Evolutionary conservation across 2,329 filamentous ascomycete species (phyloP).

Genomic region (Exophiala calicioides): DNA sequence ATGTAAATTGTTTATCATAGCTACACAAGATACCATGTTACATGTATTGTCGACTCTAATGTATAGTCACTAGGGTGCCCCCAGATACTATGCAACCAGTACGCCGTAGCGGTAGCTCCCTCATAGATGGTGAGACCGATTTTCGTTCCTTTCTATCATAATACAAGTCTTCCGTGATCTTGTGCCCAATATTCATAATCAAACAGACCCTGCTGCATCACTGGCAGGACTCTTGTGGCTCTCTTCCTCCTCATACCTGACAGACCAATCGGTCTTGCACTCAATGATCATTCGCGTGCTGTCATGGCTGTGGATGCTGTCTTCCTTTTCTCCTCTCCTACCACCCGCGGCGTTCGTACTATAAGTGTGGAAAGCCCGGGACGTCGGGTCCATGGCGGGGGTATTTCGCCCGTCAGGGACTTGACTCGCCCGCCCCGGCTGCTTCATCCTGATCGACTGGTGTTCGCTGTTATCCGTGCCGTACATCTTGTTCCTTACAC

Average conservation of each 20-base stretch:
- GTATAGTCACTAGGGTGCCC: no score
- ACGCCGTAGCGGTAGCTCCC: no score
- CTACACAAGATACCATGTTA: no score
- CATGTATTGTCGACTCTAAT: no score
- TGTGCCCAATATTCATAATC: neutral
- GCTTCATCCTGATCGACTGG: constrained; percentile 12
- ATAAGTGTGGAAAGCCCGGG: constrained; percentile 6
- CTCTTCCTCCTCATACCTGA: constrained; percentile 17
- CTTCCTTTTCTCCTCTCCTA: constrained; percentile 2
- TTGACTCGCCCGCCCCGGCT: neutral
- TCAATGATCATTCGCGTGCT: constrained; percentile 15
- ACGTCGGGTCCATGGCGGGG: constrained; percentile 1
- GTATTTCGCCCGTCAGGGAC: neutral
- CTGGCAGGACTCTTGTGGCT: constrained; percentile 14
- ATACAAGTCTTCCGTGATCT: neutral
- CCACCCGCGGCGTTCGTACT: neutral
- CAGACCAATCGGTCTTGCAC: constrained; percentile 16
- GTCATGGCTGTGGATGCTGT: constrained; percentile 17
- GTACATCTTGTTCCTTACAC: constrained; percentile 5
- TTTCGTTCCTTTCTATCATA: no score
- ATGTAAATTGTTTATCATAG: no score
- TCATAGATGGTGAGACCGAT: no score
- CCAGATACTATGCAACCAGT: no score
- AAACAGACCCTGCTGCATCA: constrained; percentile 6
- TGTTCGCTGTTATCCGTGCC: constrained; percentile 13